phyloP scores from a whole-genome alignment of 768 basidiomycete genomes.

The Tubosaeta brunneosetosa region DNA sequence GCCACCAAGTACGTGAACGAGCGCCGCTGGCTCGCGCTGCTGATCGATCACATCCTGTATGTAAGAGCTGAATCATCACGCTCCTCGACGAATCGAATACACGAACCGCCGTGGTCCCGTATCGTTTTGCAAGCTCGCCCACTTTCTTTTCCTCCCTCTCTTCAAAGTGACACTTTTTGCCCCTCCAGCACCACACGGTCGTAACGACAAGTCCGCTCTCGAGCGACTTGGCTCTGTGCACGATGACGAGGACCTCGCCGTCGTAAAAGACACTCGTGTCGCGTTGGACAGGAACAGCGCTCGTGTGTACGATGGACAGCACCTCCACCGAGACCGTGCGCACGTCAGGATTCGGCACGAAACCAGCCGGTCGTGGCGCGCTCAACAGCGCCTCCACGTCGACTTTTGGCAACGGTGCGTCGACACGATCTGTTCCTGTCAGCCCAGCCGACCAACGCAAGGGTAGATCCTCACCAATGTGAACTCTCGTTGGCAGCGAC shows the following conservation, averaged over 20 bases:
- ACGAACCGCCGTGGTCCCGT: conserved; percentile 61
- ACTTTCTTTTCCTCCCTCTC: conserved; percentile 65
- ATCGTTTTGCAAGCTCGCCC: conserved; percentile 66
- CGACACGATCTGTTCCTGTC: conserved; percentile 32
- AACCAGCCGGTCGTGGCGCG: conserved; percentile 10
- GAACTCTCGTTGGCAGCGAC: conserved; percentile 16
- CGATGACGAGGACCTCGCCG: conserved; percentile 59
- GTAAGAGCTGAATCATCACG: background rate
- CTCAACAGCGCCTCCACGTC: conserved; percentile 47
- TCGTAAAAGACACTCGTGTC: conserved; percentile 66
- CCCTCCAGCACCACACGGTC: conserved; percentile 74
- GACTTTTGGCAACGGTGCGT: conserved; percentile 43
- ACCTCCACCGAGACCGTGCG: conserved; percentile 73
- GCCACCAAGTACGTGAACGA: conserved; percentile 65
- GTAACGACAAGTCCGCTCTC: conserved; percentile 64
- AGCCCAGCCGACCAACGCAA: background rate
- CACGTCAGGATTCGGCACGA: conserved; percentile 31
- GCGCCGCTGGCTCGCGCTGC: conserved; percentile 56
- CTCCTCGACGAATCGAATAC: background rate
- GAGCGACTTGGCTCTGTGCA: conserved; percentile 65
- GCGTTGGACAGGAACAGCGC: conserved; percentile 41
- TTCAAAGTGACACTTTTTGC: conserved; percentile 47
- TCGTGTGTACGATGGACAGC: conserved; percentile 51
- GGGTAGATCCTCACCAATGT: conserved; percentile 30
- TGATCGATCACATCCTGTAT: conserved; percentile 45